phyloP scores from a whole-genome alignment of 352 stramenopile genomes.

The Globisporangium recalcitrans region DNA sequence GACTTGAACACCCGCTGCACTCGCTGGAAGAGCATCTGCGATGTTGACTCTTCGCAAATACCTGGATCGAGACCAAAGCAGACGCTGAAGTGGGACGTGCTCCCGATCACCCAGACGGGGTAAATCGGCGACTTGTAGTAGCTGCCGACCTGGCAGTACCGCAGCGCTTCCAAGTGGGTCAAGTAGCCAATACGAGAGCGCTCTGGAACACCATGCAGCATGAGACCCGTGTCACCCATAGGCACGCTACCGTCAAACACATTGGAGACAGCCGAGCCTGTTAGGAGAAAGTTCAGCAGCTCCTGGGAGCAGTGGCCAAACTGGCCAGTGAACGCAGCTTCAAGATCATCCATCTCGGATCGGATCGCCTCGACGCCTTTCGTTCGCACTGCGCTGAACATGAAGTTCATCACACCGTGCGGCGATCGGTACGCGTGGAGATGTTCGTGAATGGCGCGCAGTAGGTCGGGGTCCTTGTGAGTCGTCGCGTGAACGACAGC shows the following conservation, averaged over 20 bases:
- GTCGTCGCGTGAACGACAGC: conserved; percentile 8
- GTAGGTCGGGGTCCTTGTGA: conserved; percentile 8
- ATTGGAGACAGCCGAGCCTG: conserved; percentile 69
- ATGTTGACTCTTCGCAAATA: conserved; percentile 61
- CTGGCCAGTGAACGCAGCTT: conserved; percentile 48
- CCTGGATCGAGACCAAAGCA: conserved; percentile 64
- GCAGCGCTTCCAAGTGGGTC: conserved; percentile 84
- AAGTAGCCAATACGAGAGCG: conserved; percentile 79
- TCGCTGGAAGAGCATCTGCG: conserved; percentile 73
- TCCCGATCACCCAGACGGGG: conserved; percentile 89
- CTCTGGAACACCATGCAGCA: conserved; percentile 51
- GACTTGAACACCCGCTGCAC: conserved; percentile 88
- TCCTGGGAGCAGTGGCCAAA: conserved; percentile 86
- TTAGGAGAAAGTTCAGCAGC: conserved; percentile 83
- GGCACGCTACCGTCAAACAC: conserved; percentile 79
- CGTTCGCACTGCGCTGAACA: conserved; percentile 63
- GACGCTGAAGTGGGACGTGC: conserved; percentile 88
- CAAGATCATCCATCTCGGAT: conserved; percentile 72
- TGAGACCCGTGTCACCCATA: conserved; percentile 72
- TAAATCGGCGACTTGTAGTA: conserved; percentile 88
- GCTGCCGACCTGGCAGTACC: conserved; percentile 88
- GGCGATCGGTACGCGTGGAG: conserved; percentile 28
- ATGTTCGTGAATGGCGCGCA: conserved; percentile 8
- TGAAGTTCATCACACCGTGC: conserved; percentile 65
- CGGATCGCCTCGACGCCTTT: conserved; percentile 37